phyloP scores from a whole-genome alignment of 2,329 filamentous ascomycete genomes.

The Cytospora piceae region DNA sequence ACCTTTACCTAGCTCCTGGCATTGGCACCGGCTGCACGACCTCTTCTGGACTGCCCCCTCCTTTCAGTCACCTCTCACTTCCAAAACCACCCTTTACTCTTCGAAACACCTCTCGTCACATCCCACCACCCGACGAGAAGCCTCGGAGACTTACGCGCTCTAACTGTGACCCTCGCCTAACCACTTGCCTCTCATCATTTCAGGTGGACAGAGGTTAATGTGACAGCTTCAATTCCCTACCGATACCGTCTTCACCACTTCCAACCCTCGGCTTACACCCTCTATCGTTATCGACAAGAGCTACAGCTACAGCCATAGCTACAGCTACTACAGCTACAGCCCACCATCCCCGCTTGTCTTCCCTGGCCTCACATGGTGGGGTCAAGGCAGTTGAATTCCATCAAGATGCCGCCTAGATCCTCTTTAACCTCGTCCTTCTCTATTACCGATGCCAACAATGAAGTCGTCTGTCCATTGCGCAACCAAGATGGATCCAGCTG shows the following conservation, averaged over 20 bases:
- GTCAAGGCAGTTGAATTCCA: slow-evolving; percentile 42
- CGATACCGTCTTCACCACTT: slow-evolving; percentile 5
- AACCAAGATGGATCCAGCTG: slow-evolving; percentile 97
- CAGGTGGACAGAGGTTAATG: slow-evolving; percentile 32
- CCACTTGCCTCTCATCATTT: slow-evolving; percentile 29
- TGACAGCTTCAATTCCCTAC: slow-evolving; percentile 34
- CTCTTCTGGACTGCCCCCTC: slow-evolving; percentile 22
- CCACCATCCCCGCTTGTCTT: neutral
- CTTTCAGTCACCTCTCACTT: slow-evolving; percentile 29
- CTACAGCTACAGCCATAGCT: slow-evolving; percentile 31
- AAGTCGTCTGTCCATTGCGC: slow-evolving; percentile 93
- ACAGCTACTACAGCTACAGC: slow-evolving; percentile 23
- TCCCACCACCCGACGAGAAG: slow-evolving; percentile 38
- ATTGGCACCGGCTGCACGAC: slow-evolving; percentile 17
- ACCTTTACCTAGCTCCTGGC: slow-evolving; percentile 12
- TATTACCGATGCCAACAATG: slow-evolving; percentile 88
- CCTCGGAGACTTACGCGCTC: slow-evolving; percentile 41
- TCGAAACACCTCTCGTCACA: slow-evolving; percentile 53
- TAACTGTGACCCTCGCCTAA: slow-evolving; percentile 10
- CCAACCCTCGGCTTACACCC: slow-evolving; percentile 20
- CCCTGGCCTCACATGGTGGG: slow-evolving; percentile 54
- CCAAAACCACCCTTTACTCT: slow-evolving; percentile 37
- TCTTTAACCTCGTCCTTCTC: slow-evolving; percentile 89
- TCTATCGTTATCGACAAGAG: slow-evolving; percentile 36
- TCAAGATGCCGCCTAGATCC: slow-evolving; percentile 82